Conservation (phyloP, 768 basidiomycete genomes). For the Candolleomyces eurysporus region DNA sequence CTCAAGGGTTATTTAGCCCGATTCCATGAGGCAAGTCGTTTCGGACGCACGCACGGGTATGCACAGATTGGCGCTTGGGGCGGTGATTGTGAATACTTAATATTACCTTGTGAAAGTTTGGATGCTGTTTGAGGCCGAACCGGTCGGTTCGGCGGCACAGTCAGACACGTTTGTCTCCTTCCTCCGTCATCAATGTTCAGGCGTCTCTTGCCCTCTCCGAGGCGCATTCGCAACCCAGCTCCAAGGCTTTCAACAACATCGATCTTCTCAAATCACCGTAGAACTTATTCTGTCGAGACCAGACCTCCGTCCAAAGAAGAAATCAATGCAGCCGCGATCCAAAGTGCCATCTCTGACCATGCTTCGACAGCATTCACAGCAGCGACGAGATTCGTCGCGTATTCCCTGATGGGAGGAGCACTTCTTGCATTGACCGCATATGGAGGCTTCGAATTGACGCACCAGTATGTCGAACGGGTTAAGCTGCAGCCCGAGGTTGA, state of each 20-base stretch:
- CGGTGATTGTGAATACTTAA: no score
- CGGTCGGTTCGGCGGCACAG: background rate
- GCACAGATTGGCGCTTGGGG: no score
- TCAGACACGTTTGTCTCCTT: background rate
- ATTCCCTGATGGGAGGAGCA: slow-evolving; percentile 44
- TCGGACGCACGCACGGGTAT: no score
- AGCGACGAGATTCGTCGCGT: slow-evolving; percentile 47
- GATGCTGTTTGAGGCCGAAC: background rate
- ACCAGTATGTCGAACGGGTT: slow-evolving; percentile 63
- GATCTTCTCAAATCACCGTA: background rate
- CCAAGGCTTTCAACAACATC: background rate
- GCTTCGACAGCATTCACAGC: slow-evolving; percentile 39
- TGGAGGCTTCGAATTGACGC: slow-evolving; percentile 53
- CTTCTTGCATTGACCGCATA: slow-evolving; percentile 42
- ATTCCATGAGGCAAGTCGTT: no score
- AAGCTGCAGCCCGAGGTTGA: slow-evolving; percentile 48
- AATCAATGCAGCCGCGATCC: slow-evolving; percentile 9
- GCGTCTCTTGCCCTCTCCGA: background rate
- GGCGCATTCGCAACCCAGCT: background rate
- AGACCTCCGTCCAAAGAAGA: background rate
- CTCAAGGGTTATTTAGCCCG: no score
- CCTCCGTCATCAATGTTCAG: background rate
- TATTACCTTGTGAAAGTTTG: no score
- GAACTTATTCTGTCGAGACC: background rate
- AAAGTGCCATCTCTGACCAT: slow-evolving; percentile 29